Evolutionary conservation across 768 basidiomycete species (phyloP).

Genomic region (Imleria badia): DNA sequence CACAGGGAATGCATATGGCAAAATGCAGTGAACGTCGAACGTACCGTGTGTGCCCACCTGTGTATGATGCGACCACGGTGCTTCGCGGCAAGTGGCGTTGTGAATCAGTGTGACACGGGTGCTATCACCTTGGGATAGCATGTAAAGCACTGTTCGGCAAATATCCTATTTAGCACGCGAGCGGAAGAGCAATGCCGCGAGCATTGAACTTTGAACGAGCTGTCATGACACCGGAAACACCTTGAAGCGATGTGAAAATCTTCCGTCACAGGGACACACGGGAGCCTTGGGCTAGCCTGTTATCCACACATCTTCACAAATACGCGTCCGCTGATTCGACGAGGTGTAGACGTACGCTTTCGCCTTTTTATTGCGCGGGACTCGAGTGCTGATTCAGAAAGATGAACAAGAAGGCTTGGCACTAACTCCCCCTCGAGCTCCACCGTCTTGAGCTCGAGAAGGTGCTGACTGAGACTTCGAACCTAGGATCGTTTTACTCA

Average conservation of each 20-base stretch:
- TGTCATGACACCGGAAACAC: background rate
- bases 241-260: background rate
- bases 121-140: background rate
- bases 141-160: background rate
- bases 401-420: too few relatives aligned
- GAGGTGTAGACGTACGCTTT: background rate
- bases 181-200: background rate
- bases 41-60: background rate
- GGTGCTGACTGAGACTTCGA: too few relatives aligned
- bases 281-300: background rate
- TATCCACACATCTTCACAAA: background rate
- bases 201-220: background rate
- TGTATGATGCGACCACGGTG: background rate
- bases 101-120: background rate
- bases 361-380: too few relatives aligned
- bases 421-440: background rate
- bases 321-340: background rate
- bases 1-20: background rate
- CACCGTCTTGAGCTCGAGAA: too few relatives aligned
- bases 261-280: background rate
- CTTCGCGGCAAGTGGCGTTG: conserved; percentile 8
- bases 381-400: background rate
- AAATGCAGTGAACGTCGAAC: background rate
- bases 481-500: too few relatives aligned
- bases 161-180: background rate